Evolutionary conservation across 208 protist genomes (phyloP).

Genomic region (Leishmania aethiopica): DNA sequence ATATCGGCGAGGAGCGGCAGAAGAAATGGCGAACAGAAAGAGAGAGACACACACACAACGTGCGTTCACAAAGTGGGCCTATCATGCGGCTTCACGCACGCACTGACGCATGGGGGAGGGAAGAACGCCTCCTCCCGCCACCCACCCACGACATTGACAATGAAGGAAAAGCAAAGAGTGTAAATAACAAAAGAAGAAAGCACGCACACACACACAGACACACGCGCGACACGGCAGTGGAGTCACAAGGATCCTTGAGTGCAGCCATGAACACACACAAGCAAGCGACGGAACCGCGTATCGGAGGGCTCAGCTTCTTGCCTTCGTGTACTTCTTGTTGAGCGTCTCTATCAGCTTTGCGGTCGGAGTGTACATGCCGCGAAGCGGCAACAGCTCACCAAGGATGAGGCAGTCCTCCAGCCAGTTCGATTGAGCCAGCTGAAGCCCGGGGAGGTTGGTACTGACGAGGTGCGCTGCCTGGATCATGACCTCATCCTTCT

Average conservation of each 20-base stretch:
- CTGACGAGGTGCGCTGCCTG: slow-evolving; percentile 49
- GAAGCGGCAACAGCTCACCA: slow-evolving; percentile 71
- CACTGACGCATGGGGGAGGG: neutral
- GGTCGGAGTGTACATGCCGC: slow-evolving; percentile 78
- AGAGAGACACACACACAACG: slow-evolving; percentile 10
- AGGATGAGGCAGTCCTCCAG: slow-evolving; percentile 86
- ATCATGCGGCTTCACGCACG: neutral
- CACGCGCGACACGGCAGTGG: neutral
- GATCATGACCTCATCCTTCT: slow-evolving; percentile 78
- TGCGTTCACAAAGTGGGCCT: neutral
- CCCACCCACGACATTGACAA: neutral
- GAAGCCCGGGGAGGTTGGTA: slow-evolving; percentile 60
- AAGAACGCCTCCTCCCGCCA: neutral
- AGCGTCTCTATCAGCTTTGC: slow-evolving; percentile 82
- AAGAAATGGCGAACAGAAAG: neutral
- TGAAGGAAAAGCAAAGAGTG: neutral
- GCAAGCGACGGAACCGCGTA: neutral
- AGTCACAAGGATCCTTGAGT: neutral
- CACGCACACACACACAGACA: neutral
- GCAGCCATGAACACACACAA: neutral
- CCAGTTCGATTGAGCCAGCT: slow-evolving; percentile 75
- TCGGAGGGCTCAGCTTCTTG: slow-evolving; percentile 6
- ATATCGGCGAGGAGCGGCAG: neutral
- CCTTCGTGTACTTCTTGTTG: slow-evolving; percentile 72
- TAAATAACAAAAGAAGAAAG: slow-evolving; percentile 1